Evolutionary conservation across 208 protist species (phyloP), one percentile per base, ranked within the genome.

Genomic region (Trypanosoma cruzi): DNA sequence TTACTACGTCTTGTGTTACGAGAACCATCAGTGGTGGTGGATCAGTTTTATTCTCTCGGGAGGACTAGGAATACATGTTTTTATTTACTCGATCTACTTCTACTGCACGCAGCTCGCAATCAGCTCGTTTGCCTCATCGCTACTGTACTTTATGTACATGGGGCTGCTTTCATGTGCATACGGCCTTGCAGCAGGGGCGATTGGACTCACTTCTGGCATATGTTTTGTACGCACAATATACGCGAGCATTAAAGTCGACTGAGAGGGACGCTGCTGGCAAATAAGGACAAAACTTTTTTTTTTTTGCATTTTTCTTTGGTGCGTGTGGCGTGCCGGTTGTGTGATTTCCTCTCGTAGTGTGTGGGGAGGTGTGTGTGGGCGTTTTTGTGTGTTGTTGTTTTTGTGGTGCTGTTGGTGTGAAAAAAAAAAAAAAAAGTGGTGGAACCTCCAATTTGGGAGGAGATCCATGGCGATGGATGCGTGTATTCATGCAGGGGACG

Each of bases 21-120:
- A 98, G 82, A 96, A 99, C 72, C 99, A 99, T 79, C 88, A 94
- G 53, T 99, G 98, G 98, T 99, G 98, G 98, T 99, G 98, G 98
- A 77, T 85, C 54, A 89, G 95, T 13, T 99, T 98, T 79, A 76
- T 98, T 28, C 93, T 93, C 1, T 86, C 95, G 1, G 97, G 94
- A 42, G 71, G 86, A 2, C 87, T 89, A 0, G 95, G 95, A 7
- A 5, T 98, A 16, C 98, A 99, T 74, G 69, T 99, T 52, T 98
- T 99, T 67, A 42, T 96, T 0, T 98, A 98, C 72, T 81, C 82
- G 13, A 46, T 98, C 26, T 90, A 88, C 60, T 98, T 98, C 73
- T 99, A 94, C 64, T 44, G 75, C 26, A 85, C 80, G 3, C 74
- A 87, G 40, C 79, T 99, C 0, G 64, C 77, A 18, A 88, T 98